Conservation (phyloP, 257 asterid species). For the Sherardia arvensis region DNA sequence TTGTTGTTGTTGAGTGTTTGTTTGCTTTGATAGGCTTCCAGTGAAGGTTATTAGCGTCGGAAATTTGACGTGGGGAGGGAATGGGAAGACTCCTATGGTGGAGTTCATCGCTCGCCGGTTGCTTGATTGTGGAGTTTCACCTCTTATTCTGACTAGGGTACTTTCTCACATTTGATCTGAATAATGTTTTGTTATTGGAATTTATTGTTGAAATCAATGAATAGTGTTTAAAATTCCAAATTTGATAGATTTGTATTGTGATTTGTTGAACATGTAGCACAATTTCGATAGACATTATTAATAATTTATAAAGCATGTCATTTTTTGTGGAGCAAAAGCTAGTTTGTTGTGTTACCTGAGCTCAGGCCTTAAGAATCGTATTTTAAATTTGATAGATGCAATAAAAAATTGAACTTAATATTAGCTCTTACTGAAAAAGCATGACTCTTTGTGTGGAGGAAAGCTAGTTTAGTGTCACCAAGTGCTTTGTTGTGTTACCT, state of each 20-base stretch:
- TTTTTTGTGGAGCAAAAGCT: too few relatives aligned
- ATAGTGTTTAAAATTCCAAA: too few relatives aligned
- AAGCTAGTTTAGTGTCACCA: too few relatives aligned
- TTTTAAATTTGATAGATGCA: too few relatives aligned
- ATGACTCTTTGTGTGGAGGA: background rate
- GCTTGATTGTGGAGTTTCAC: constrained; percentile 40
- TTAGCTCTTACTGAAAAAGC: background rate
- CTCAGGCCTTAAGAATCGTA: too few relatives aligned
- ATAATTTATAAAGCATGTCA: too few relatives aligned
- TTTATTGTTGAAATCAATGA: too few relatives aligned
- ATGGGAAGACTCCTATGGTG: constrained; percentile 97
- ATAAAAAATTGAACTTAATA: too few relatives aligned
- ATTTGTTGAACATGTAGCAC: background rate
- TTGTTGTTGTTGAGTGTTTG: background rate
- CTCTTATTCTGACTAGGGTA: constrained; percentile 87
- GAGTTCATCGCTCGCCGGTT: constrained; percentile 70
- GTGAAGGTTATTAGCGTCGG: constrained; percentile 89
- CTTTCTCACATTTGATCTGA: background rate
- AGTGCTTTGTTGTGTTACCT: background rate
- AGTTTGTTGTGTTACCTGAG: too few relatives aligned
- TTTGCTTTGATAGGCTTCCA: constrained; percentile 40
- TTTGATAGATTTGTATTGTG: too few relatives aligned
- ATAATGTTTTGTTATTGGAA: too few relatives aligned
- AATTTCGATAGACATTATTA: background rate
- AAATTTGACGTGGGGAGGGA: constrained; percentile 99